Conservation (phyloP, 208 protist species). For the Kentomonas sorsogonicus region DNA sequence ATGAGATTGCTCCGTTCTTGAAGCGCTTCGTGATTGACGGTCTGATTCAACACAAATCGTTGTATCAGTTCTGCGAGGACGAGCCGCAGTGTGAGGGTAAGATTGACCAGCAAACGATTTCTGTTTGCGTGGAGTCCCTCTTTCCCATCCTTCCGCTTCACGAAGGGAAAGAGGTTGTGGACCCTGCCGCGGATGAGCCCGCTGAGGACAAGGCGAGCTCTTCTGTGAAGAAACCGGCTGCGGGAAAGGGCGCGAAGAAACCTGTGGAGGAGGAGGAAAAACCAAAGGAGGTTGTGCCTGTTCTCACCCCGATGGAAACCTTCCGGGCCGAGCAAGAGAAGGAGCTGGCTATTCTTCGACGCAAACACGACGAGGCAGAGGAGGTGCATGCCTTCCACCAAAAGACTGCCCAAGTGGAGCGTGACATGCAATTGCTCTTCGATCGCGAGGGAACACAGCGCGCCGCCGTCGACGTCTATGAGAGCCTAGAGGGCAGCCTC, state of each 20-base stretch:
- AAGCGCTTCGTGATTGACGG: conserved; percentile 39
- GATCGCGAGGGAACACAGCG: conserved; percentile 41
- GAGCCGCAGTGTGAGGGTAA: too few relatives aligned
- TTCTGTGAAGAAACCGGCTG: too few relatives aligned
- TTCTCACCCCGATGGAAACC: conserved; percentile 18
- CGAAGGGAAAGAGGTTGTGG: too few relatives aligned
- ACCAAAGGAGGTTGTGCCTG: conserved; percentile 9
- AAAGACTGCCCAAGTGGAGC: conserved; percentile 34
- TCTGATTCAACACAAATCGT: conserved; percentile 47
- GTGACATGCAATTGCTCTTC: conserved; percentile 65
- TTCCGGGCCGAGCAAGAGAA: conserved; percentile 31
- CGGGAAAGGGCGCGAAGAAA: background rate
- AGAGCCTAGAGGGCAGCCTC: conserved; percentile 46
- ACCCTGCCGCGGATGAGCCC: too few relatives aligned
- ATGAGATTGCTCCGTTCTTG: conserved; percentile 39
- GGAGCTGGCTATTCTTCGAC: conserved; percentile 34
- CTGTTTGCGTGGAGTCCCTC: too few relatives aligned
- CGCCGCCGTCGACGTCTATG: conserved; percentile 63
- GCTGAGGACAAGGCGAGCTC: too few relatives aligned
- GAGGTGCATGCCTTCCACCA: conserved; percentile 22
- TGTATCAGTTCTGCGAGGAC: too few relatives aligned
- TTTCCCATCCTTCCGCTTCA: too few relatives aligned
- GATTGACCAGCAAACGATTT: too few relatives aligned
- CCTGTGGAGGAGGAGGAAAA: conserved; percentile 13
- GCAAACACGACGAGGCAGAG: conserved; percentile 40